A percentile compares a stretch with the other conserved stretches of the same genome.
phyloP scores from a whole-genome alignment of 2,329 filamentous ascomycete genomes.

The Fusarium devonianum region DNA sequence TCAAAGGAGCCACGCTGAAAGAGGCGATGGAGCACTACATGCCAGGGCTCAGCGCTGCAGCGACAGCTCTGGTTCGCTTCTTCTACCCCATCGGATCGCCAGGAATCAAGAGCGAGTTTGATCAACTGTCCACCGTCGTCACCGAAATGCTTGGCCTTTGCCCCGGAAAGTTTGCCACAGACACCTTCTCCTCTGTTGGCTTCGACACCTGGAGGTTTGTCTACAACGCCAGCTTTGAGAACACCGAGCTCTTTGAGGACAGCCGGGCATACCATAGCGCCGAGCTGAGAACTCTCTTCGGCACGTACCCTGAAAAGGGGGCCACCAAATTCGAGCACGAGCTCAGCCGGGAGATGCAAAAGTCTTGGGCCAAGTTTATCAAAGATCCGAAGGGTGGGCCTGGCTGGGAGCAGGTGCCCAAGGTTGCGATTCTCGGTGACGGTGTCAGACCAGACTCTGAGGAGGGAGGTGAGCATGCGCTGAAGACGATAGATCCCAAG shows the following conservation, averaged over 20 bases:
- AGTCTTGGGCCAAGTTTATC: slow-evolving; percentile 42
- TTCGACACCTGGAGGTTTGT: slow-evolving; percentile 54
- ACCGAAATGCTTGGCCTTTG: slow-evolving; percentile 38
- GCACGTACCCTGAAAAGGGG: slow-evolving; percentile 38
- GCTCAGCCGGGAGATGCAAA: slow-evolving; percentile 38
- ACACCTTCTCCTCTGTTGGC: slow-evolving; percentile 43
- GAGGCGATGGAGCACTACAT: too few species aligned
- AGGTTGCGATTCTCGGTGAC: slow-evolving; percentile 38
- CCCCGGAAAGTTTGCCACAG: slow-evolving; percentile 33
- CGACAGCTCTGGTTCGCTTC: too few species aligned
- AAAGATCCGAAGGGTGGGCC: slow-evolving; percentile 37
- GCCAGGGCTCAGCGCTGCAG: too few species aligned
- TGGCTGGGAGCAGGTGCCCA: slow-evolving; percentile 36
- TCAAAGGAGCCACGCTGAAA: slow-evolving; percentile 3
- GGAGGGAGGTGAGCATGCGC: not conserved
- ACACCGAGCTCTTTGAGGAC: slow-evolving; percentile 49
- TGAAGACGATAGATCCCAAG: slow-evolving; percentile 2
- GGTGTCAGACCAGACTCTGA: slow-evolving; percentile 25
- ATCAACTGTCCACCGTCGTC: slow-evolving; percentile 23
- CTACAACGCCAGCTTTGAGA: slow-evolving; percentile 58
- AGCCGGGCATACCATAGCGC: slow-evolving; percentile 56
- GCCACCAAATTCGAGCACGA: slow-evolving; percentile 31
- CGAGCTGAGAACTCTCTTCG: slow-evolving; percentile 55
- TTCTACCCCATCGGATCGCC: slow-evolving; percentile 28
- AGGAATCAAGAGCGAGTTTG: slow-evolving; percentile 26